Conservation (phyloP, 1,284 basidiomycete species). For the Trametes pubescens region DNA sequence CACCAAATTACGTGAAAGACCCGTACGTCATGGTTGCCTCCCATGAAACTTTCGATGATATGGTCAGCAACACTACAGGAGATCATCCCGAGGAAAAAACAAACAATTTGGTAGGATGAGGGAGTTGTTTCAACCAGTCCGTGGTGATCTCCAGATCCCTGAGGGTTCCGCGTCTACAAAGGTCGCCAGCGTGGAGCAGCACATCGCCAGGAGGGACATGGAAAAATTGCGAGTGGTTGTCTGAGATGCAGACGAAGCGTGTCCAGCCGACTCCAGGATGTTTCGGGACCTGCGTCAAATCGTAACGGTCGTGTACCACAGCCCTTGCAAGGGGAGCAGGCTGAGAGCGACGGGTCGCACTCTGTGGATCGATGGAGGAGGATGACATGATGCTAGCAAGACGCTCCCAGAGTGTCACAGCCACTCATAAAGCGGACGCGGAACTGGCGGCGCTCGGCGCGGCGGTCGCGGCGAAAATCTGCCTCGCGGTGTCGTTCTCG, state of each 20-base stretch:
- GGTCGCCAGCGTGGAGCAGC: constrained; percentile 70
- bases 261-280: constrained; percentile 67
- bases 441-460: too few relatives aligned
- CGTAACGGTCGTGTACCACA: constrained; percentile 36
- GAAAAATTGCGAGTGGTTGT: constrained; percentile 66
- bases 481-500: too few relatives aligned
- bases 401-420: too few relatives aligned
- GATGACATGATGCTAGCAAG: too few relatives aligned
- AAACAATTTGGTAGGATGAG: constrained; percentile 68
- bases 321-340: constrained; percentile 14
- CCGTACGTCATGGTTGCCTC: constrained; percentile 75
- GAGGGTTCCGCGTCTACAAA: constrained; percentile 61
- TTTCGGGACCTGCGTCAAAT: constrained; percentile 45
- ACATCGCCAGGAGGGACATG: constrained; percentile 68
- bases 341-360: too few relatives aligned
- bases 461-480: too few relatives aligned
- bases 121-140: constrained; percentile 62
- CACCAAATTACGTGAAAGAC: constrained; percentile 34
- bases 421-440: too few relatives aligned
- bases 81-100: constrained; percentile 4
- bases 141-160: constrained; percentile 56
- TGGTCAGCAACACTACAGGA: not conserved
- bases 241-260: constrained; percentile 75
- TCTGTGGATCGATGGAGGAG: too few relatives aligned
- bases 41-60: constrained; percentile 56